Evolutionary conservation across 2,329 filamentous ascomycete species (phyloP).

Genomic region (Diplodia intermedia): DNA sequence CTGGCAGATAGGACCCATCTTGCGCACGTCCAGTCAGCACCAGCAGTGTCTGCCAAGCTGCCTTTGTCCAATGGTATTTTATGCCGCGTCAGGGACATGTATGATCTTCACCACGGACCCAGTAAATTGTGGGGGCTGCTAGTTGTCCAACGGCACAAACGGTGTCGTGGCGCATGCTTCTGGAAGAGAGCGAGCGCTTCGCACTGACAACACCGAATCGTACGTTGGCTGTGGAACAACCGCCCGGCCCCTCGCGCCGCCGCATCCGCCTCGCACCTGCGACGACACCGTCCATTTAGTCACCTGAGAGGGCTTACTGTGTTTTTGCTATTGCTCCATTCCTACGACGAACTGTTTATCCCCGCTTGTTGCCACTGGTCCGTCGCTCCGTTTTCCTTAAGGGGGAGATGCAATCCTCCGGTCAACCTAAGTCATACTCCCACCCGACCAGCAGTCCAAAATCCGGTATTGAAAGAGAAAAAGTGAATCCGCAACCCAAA

Average conservation of each 20-base stretch:
- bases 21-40: slow-evolving; percentile 1
- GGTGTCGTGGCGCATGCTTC: slow-evolving; percentile 23
- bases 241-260: slow-evolving; percentile 4
- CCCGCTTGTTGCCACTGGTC: slow-evolving; percentile 4
- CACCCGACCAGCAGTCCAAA: slow-evolving; percentile 23
- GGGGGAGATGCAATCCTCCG: slow-evolving; percentile 18
- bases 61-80: neutral
- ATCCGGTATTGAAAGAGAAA: slow-evolving; percentile 21
- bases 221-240: slow-evolving; percentile 2
- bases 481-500: slow-evolving; percentile 16
- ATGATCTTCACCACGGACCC: slow-evolving; percentile 25
- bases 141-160: slow-evolving; percentile 28
- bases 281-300: neutral
- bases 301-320: neutral
- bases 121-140: slow-evolving; percentile 25
- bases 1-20: slow-evolving; percentile 20
- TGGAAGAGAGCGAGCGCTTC: slow-evolving; percentile 19
- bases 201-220: slow-evolving; percentile 12
- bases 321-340: slow-evolving; percentile 17
- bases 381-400: slow-evolving; percentile 4
- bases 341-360: slow-evolving; percentile 20
- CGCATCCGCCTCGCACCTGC: neutral
- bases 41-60: slow-evolving; percentile 18
- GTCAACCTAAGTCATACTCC: slow-evolving; percentile 25
- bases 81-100: neutral